Conservation (phyloP, 345 rosid species). For the Corymbia maculata region DNA sequence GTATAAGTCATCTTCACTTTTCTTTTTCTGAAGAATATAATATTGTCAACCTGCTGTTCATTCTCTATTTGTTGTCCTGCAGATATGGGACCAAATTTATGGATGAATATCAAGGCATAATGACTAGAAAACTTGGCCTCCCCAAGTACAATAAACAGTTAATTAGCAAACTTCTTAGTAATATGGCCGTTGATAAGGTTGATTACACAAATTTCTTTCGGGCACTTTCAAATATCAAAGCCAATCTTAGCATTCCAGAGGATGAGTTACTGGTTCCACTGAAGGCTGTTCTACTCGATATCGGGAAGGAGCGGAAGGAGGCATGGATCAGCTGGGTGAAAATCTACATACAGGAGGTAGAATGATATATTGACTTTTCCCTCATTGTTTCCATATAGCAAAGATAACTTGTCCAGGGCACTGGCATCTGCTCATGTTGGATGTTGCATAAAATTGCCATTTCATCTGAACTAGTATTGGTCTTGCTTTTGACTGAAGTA, state of each 20-base stretch:
- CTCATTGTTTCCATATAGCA: neutral
- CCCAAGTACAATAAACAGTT: slow-evolving; percentile 86
- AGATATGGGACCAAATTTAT: slow-evolving; percentile 93
- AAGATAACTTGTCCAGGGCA: neutral
- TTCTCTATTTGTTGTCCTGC: slow-evolving; percentile 7
- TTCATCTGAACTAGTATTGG: neutral
- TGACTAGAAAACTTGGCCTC: slow-evolving; percentile 87
- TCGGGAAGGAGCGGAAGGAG: slow-evolving; percentile 92
- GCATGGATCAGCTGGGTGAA: slow-evolving; percentile 89
- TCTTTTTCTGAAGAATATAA: neutral
- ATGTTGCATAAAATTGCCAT: neutral
- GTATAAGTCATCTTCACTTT: slow-evolving; percentile 16
- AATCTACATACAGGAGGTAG: slow-evolving; percentile 84
- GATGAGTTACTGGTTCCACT: slow-evolving; percentile 62
- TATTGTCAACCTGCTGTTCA: neutral
- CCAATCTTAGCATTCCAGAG: slow-evolving; percentile 47
- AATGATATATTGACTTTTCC: neutral
- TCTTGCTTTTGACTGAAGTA: neutral
- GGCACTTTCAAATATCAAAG: slow-evolving; percentile 69
- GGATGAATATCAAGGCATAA: slow-evolving; percentile 92
- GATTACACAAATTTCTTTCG: slow-evolving; percentile 96
- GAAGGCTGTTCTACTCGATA: slow-evolving; percentile 85
- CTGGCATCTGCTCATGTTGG: neutral
- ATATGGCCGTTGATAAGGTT: slow-evolving; percentile 96
- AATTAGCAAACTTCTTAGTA: slow-evolving; percentile 70